phyloP scores from a whole-genome alignment of 2,329 filamentous ascomycete species.

The Tolypocladium pustulatum region DNA sequence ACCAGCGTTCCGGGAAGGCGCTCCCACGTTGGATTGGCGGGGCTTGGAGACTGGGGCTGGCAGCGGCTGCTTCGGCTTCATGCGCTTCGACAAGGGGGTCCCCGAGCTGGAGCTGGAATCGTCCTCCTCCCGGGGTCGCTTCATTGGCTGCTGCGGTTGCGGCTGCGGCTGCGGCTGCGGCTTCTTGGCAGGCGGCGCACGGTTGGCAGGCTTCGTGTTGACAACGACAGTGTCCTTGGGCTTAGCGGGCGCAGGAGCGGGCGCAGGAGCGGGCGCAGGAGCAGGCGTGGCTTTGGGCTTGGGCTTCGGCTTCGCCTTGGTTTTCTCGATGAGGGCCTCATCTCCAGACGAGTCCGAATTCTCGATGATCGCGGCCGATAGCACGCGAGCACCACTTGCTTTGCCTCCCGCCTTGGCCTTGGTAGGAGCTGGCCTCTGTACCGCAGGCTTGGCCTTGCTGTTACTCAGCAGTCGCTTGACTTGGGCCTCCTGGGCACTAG shows the following conservation, averaged over 20 bases:
- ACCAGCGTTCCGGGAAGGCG: constrained; percentile 26
- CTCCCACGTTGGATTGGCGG: constrained; percentile 37
- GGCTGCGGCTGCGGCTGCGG: constrained; percentile 7
- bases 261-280: background rate
- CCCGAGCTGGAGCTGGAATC: constrained; percentile 52
- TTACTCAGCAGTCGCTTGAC: constrained; percentile 40
- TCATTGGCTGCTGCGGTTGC: constrained; percentile 18
- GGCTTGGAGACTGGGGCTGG: constrained; percentile 26
- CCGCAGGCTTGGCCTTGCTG: constrained; percentile 21
- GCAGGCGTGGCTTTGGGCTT: constrained; percentile 6
- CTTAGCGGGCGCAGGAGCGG: background rate
- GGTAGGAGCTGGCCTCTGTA: constrained; percentile 23
- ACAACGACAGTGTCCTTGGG: constrained; percentile 21
- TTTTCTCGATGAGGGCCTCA: constrained; percentile 22
- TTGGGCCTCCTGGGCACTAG: constrained; percentile 40
- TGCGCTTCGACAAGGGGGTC: constrained; percentile 46
- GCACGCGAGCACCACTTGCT: constrained; percentile 30
- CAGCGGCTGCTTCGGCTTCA: constrained; percentile 36
- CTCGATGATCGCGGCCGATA: constrained; percentile 46
- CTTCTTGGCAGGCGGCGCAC: constrained; percentile 21
- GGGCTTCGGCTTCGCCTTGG: constrained; percentile 20
- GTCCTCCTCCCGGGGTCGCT: constrained; percentile 41
- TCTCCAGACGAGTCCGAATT: constrained; percentile 47
- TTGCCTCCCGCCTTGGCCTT: constrained; percentile 28
- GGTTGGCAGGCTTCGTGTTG: constrained; percentile 21